Conservation (phyloP, 441 rosid genomes). For the Adansonia grandidieri region DNA sequence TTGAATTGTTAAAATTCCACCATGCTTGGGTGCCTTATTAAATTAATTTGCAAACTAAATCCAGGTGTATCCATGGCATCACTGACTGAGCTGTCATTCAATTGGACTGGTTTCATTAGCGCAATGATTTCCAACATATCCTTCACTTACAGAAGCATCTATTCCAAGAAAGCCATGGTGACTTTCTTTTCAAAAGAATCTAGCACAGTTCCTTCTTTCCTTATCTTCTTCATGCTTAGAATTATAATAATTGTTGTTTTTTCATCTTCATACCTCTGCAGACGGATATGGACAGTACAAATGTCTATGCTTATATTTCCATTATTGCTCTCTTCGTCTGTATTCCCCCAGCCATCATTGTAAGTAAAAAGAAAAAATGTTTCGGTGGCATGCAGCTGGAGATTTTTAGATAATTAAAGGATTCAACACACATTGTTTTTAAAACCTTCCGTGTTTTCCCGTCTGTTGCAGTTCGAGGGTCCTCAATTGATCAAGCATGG, state of each 20-base stretch:
- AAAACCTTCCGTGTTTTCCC: slow-evolving; percentile 12
- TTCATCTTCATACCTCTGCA: slow-evolving; percentile 40
- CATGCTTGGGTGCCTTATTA: neutral
- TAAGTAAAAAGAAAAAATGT: slow-evolving; percentile 41
- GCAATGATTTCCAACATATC: slow-evolving; percentile 96
- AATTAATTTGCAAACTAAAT: slow-evolving; percentile 3
- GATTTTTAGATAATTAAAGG: neutral
- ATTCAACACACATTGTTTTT: neutral
- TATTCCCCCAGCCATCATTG: slow-evolving; percentile 86
- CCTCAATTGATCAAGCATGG: slow-evolving; percentile 80
- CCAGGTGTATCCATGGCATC: slow-evolving; percentile 95
- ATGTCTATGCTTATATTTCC: slow-evolving; percentile 88
- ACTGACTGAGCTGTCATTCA: slow-evolving; percentile 88
- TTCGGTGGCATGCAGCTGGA: neutral
- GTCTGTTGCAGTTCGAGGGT: slow-evolving; percentile 68
- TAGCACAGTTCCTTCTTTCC: neutral
- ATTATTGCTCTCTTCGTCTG: slow-evolving; percentile 87
- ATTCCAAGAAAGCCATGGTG: slow-evolving; percentile 97
- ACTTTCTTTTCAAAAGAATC: slow-evolving; percentile 24
- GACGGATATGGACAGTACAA: slow-evolving; percentile 98
- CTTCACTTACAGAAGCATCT: slow-evolving; percentile 90
- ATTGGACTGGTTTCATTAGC: slow-evolving; percentile 89
- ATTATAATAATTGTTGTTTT: neutral
- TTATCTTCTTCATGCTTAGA: neutral
- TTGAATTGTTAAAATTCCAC: neutral